A percentile compares a stretch with the other conserved stretches of the same genome.
These are phyloP conservation scores for Sonneratia alba DNA, from an alignment of 345 rosid species.

Conservation along the genomic window DNA sequence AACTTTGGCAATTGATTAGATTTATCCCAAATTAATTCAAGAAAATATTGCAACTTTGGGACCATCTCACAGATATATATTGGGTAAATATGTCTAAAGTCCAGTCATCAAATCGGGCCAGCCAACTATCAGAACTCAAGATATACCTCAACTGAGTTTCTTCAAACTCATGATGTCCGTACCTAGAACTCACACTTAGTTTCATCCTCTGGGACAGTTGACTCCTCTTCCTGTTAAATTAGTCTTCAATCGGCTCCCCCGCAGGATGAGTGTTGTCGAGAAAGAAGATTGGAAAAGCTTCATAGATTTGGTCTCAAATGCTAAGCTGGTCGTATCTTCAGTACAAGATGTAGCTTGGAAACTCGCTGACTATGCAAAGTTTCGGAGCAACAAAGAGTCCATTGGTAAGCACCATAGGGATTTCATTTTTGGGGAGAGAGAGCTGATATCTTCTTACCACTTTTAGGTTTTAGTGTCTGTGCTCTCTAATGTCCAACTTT, in stretches of 20 bases:
- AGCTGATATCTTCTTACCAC: background rate
- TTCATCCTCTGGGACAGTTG: background rate
- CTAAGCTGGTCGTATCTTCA: conserved; percentile 71
- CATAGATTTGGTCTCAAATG: conserved; percentile 62
- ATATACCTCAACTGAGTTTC: background rate
- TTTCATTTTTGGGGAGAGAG: background rate
- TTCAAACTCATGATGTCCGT: background rate
- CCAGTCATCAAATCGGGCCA: background rate
- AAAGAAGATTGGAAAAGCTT: conserved; percentile 78
- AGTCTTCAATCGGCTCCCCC: background rate
- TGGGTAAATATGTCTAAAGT: background rate
- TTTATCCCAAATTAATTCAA: background rate
- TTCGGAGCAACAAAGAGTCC: conserved; percentile 34
- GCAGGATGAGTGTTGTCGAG: conserved; percentile 66
- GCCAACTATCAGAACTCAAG: no score
- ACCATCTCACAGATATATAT: background rate
- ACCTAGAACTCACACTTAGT: background rate
- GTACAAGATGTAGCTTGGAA: conserved; percentile 83
- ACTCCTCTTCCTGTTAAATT: background rate
- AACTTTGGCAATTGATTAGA: no score
- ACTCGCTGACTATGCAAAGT: conserved; percentile 71
- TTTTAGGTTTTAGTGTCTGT: background rate
- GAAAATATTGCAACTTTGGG: background rate
- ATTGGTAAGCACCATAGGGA: conserved; percentile 29
- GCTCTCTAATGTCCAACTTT: background rate